Base-by-base conservation (phyloP, 2,329 filamentous ascomycete species). In the Nemania sp. region DNA sequence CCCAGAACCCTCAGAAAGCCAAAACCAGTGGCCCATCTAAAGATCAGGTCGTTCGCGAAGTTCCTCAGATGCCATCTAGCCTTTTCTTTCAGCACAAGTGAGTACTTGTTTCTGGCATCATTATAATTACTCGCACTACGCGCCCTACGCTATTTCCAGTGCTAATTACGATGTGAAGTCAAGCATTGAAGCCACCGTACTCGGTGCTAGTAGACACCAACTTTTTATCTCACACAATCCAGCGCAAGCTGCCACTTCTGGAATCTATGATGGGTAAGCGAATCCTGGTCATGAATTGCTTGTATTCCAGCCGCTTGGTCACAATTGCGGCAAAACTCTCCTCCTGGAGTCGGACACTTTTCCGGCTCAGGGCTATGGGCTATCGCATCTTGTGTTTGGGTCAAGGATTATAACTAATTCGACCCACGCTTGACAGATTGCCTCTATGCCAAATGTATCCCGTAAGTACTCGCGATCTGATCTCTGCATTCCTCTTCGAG, bases 391-490 rank as follows among this genome's bases (percentile, higher is more conserved):
- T n/a, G 17, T 48, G 22, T 24, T 9, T 26, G 3, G 33, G n/a
- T 48, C n/a, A 24, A 49, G 6, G 30, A 42, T 11, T 15, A 11
- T 49, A 24, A 43, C 56, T 59, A 46, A 59, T 39, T 24, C 2
- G 12, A 34, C 41, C n/a, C 28, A 22, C 28, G 42, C 11, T 30
- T 23, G 2, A 49, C 26, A 59, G 91, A 97, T 71, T 89, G 90
- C 49, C 80, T 99, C 4, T 96, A 92, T 70, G 93, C 93, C 15
- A 95, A 95, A 66, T 94, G 90, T 70, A 91, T 86, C 24, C 91
- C 92, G 54, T 57, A 20, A 51, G 57, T 59, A 39, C n/a, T 15
- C 86, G 93, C 60, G 91, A 96, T 7, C 17, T 37, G 22, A 11
- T 3, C n/a, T 36, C n/a, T 15, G 1, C 14, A 19, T 12, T 11